phyloP scores from a whole-genome alignment of 768 basidiomycete species.

The Zangia roseola region DNA sequence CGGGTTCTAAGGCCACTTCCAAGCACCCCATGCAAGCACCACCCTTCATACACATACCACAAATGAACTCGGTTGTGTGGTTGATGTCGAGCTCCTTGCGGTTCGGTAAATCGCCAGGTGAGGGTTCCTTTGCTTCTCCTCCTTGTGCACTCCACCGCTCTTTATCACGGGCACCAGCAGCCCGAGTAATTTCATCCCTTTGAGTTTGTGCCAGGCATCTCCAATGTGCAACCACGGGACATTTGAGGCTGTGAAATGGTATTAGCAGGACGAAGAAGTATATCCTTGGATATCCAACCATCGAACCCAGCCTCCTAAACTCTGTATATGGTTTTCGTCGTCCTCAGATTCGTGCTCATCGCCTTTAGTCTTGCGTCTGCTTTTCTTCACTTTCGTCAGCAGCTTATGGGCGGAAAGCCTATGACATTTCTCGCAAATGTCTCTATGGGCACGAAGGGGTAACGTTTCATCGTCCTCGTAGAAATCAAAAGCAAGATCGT shows the following conservation, averaged over 20 bases:
- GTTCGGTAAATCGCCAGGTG: constrained; percentile 38
- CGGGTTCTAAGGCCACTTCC: constrained; percentile 52
- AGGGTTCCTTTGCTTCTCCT: constrained; percentile 19
- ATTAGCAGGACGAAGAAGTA: constrained; percentile 10
- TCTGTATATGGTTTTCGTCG: constrained; percentile 47
- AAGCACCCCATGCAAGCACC: constrained; percentile 78
- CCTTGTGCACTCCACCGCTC: constrained; percentile 36
- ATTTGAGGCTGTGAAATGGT: constrained; percentile 56
- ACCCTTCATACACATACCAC: constrained; percentile 70
- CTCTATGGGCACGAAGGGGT: constrained; percentile 58
- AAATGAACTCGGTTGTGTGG: constrained; percentile 78
- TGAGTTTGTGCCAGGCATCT: constrained; percentile 63
- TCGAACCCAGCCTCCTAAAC: constrained; percentile 79
- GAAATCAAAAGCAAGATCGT: constrained; percentile 40
- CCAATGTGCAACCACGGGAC: constrained; percentile 78
- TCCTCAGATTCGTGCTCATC: constrained; percentile 48
- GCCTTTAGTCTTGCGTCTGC: constrained; percentile 38
- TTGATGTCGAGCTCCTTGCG: constrained; percentile 45
- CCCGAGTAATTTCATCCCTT: constrained; percentile 71
- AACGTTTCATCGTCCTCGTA: constrained; percentile 56
- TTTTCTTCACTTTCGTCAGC: constrained; percentile 43
- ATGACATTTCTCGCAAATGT: constrained; percentile 72
- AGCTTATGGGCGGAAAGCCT: constrained; percentile 54
- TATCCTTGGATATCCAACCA: constrained; percentile 51
- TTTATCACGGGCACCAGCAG: constrained; percentile 53